Conservation (phyloP, 495 filamentous ascomycete genomes). For the Cryomyces antarcticus region DNA sequence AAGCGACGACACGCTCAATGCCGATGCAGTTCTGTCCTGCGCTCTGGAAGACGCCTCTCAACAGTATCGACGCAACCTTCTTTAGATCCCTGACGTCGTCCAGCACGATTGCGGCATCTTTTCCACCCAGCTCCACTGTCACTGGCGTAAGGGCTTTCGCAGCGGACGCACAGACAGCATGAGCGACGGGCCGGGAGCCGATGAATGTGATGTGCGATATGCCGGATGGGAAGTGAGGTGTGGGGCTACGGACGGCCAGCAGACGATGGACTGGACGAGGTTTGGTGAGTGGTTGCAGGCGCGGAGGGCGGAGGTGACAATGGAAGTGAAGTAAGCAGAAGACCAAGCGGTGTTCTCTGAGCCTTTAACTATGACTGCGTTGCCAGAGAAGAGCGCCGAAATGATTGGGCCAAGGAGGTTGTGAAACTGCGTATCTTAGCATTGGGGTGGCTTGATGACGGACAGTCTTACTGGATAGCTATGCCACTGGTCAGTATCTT, state of each 20-base stretch:
- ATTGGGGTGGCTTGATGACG: constrained; percentile 5
- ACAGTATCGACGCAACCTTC: constrained; percentile 55
- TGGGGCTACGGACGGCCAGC: constrained; percentile 65
- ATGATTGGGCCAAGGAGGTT: constrained; percentile 87
- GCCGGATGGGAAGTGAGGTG: constrained; percentile 66
- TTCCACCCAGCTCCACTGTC: constrained; percentile 79
- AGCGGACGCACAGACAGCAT: constrained; percentile 69
- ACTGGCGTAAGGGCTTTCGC: constrained; percentile 69
- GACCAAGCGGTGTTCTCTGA: constrained; percentile 91
- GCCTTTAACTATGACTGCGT: constrained; percentile 75
- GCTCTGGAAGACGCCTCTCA: constrained; percentile 86
- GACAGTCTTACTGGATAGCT: background rate
- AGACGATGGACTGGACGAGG: constrained; percentile 66
- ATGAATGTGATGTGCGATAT: constrained; percentile 96
- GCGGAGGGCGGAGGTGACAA: constrained; percentile 54
- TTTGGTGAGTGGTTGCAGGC: constrained; percentile 70
- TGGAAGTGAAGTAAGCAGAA: constrained; percentile 54
- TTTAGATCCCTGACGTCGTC: constrained; percentile 49
- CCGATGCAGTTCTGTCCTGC: constrained; percentile 98
- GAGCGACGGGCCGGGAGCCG: constrained; percentile 68
- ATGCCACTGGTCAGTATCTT: no score
- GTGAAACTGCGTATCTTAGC: no score
- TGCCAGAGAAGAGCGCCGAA: constrained; percentile 78
- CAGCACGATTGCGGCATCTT: constrained; percentile 84
- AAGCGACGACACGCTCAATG: constrained; percentile 77